Evolutionary conservation across 2,329 filamentous ascomycete genomes (phyloP).

Genomic region (Teratosphaeria viscida): DNA sequence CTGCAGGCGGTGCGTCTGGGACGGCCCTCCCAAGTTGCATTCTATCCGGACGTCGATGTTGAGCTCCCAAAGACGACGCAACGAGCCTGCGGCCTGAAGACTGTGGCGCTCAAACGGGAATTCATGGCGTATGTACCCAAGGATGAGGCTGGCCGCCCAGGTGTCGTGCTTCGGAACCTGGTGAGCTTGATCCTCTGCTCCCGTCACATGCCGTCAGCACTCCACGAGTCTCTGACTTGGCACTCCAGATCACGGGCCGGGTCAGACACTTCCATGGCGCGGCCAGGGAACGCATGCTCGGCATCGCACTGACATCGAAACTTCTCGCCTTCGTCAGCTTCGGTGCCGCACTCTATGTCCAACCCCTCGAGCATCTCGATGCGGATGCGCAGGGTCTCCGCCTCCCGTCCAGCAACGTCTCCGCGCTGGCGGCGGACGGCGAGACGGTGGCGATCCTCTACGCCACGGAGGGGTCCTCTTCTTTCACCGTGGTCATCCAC

Average conservation of each 20-base stretch:
- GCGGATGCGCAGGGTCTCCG: background rate
- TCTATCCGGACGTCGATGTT: background rate
- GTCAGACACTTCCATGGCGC: background rate
- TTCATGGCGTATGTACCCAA: constrained; percentile 9
- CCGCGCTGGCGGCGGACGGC: background rate
- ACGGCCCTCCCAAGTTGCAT: constrained; percentile 5
- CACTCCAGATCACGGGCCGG: background rate
- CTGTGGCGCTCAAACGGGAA: constrained; percentile 4
- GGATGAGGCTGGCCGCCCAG: background rate
- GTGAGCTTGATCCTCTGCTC: background rate
- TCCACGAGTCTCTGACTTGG: background rate
- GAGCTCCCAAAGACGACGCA: background rate
- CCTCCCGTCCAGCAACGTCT: background rate
- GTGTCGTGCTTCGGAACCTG: constrained; percentile 9
- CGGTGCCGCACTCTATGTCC: background rate
- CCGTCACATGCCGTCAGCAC: background rate
- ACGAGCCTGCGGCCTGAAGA: background rate
- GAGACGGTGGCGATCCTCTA: background rate
- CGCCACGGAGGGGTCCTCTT: background rate
- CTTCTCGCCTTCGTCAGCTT: background rate
- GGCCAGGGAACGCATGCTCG: background rate
- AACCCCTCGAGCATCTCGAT: background rate
- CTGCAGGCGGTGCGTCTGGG: constrained; percentile 9
- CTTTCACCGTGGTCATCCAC: background rate
- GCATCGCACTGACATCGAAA: background rate